Conservation (phyloP, 176 grass and related monocot genomes). For the Tillandsia fasciculata region DNA sequence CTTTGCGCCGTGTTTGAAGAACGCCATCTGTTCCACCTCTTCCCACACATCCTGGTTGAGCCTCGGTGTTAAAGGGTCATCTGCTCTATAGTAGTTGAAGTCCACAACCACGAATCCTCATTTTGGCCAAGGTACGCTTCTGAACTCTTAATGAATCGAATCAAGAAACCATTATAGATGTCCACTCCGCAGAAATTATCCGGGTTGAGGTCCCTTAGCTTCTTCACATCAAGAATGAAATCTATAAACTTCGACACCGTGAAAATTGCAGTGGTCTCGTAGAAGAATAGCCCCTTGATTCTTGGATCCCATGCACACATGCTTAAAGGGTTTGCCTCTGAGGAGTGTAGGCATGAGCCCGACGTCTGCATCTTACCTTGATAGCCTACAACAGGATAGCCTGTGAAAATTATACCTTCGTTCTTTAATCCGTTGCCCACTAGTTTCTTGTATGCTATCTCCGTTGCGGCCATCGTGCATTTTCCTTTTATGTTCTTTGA, state of each 20-base stretch:
- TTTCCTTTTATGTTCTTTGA: constrained; percentile 32
- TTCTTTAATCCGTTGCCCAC: constrained; percentile 47
- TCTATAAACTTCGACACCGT: constrained; percentile 37
- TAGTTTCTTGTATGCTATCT: constrained; percentile 48
- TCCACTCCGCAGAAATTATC: constrained; percentile 59
- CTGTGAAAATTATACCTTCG: constrained; percentile 32
- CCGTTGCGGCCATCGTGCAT: constrained; percentile 29
- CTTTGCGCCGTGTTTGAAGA: constrained; percentile 53
- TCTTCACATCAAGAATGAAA: constrained; percentile 64
- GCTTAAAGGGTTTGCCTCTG: constrained; percentile 7
- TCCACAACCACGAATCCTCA: constrained; percentile 75
- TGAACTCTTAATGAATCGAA: constrained; percentile 47
- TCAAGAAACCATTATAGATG: constrained; percentile 63
- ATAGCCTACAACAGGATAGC: constrained; percentile 62
- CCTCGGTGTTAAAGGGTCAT: constrained; percentile 30
- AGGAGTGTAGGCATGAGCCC: constrained; percentile 49
- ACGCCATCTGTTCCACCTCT: constrained; percentile 92
- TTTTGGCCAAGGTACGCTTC: constrained; percentile 52
- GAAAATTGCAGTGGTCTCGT: constrained; percentile 75
- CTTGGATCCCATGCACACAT: constrained; percentile 76
- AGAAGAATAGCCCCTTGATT: constrained; percentile 74
- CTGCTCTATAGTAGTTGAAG: constrained; percentile 85
- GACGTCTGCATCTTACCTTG: constrained; percentile 76
- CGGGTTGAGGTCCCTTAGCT: constrained; percentile 33
- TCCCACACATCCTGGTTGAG: constrained; percentile 71